Conservation (phyloP, 768 basidiomycete genomes). For the Vararia minispora region DNA sequence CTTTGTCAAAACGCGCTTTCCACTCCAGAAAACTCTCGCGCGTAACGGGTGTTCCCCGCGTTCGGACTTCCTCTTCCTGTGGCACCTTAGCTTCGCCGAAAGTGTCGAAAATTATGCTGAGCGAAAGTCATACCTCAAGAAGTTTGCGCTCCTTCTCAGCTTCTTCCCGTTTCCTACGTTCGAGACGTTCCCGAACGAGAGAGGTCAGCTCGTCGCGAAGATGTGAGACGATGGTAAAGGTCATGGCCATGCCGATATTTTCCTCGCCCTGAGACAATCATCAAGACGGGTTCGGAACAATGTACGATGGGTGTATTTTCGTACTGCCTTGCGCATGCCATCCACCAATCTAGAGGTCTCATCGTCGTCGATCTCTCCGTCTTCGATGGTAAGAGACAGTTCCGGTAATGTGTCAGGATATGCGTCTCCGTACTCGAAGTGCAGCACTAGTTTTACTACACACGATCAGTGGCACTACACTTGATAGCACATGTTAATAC, state of each 20-base stretch:
- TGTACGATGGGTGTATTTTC: constrained; percentile 15
- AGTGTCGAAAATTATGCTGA: not conserved
- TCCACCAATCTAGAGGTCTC: constrained; percentile 45
- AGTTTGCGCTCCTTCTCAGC: constrained; percentile 62
- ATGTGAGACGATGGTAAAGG: constrained; percentile 84
- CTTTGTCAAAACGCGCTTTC: constrained; percentile 70
- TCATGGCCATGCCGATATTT: constrained; percentile 95
- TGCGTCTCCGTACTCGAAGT: constrained; percentile 63
- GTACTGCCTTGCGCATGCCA: constrained; percentile 45
- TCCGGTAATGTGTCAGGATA: constrained; percentile 83
- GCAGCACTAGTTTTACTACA: constrained; percentile 63
- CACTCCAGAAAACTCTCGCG: constrained; percentile 68
- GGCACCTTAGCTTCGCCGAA: constrained; percentile 3
- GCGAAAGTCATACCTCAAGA: constrained; percentile 73
- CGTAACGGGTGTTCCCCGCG: constrained; percentile 89
- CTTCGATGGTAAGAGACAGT: constrained; percentile 48
- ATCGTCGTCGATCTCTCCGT: constrained; percentile 49
- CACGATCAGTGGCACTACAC: not conserved
- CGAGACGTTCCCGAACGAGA: constrained; percentile 50
- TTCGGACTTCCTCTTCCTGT: constrained; percentile 81
- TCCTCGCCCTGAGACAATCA: constrained; percentile 52
- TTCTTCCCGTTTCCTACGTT: constrained; percentile 46
- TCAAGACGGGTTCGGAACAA: not conserved
- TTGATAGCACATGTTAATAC: constrained; percentile 13
- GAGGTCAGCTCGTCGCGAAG: constrained; percentile 66